Conservation (phyloP, 2,329 filamentous ascomycete species). For the Pestalotiopsis sp. region DNA sequence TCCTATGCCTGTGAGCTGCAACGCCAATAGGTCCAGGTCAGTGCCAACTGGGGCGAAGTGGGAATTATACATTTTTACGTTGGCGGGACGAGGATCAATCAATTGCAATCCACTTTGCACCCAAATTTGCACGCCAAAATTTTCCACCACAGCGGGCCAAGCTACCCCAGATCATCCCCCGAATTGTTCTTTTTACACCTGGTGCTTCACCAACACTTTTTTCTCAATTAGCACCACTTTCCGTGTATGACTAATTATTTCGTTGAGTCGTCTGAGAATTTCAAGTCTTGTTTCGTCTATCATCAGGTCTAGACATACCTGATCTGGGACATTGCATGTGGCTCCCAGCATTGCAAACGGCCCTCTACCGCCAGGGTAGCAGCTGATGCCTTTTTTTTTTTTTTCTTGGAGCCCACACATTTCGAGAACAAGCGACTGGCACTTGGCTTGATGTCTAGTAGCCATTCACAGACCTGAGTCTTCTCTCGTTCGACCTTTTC, state of each 20-base stretch:
- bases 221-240: neutral
- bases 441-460: no score
- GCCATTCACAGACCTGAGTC: neutral
- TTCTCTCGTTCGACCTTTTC: neutral
- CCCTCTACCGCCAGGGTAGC: no score
- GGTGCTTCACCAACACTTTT: neutral
- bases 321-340: no score
- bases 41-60: neutral
- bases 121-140: neutral
- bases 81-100: neutral
- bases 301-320: no score
- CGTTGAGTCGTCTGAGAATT: no score
- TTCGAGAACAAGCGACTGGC: no score
- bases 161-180: slow-evolving; percentile 5
- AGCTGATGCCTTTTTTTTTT: no score
- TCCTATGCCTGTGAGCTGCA: neutral
- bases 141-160: slow-evolving; percentile 12
- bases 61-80: neutral
- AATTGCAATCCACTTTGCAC: neutral
- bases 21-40: neutral
- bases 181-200: neutral
- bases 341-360: no score
- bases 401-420: no score
- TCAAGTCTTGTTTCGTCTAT: no score
- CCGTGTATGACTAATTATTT: no score